Base-by-base conservation (phyloP, 805 yeast genomes). In the Cyberlindnera petersonii region DNA sequence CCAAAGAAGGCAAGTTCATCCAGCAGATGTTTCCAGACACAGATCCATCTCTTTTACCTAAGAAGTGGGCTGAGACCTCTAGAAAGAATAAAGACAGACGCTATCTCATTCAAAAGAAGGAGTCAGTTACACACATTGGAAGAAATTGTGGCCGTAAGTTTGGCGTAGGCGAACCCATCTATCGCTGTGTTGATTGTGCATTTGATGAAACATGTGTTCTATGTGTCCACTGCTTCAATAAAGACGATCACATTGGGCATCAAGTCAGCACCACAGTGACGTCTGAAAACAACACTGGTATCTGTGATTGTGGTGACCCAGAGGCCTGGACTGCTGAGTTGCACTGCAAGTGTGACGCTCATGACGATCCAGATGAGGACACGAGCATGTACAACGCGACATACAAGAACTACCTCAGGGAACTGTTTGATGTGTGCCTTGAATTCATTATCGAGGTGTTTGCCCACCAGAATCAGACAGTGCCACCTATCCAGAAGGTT, bases 291-390 rank as follows among this genome's bases (percentile, higher is more conserved):
- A 54, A 52, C 33, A 37, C 5, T 39, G 86, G 89, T 17, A 41
- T 56, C 17, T 56, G 60, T 27, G 96, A 86, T 52, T 86, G 96
- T 58, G 95, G 96, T 8, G 95, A 87, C 53, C 79, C 83, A 0
- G 95, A 86, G 54, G 95, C 95, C 0, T 84, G 86, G 77, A 67
- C 66, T 10, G 52, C 35, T 3, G 60, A 61, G 6, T 21, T 84
- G 29, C 64, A 74, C 45, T 84, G 93, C 58, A 68, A 66, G 19
- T 45, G 48, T 14, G 18, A 42, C 2, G 55, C 27, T 8, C 26
- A 32, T 7, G 58, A 50, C 6, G 53, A 48, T 6, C 44, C 54
- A 8, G 39, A 74, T 9, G 72, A 78, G 0, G 56, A 51, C 1
- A 76, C 68, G 3, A 6, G 31, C 2, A n/a, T 31, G 7, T 44